phyloP scores from a whole-genome alignment of 2,329 filamentous ascomycete genomes.

The Botryotinia narcissicola region DNA sequence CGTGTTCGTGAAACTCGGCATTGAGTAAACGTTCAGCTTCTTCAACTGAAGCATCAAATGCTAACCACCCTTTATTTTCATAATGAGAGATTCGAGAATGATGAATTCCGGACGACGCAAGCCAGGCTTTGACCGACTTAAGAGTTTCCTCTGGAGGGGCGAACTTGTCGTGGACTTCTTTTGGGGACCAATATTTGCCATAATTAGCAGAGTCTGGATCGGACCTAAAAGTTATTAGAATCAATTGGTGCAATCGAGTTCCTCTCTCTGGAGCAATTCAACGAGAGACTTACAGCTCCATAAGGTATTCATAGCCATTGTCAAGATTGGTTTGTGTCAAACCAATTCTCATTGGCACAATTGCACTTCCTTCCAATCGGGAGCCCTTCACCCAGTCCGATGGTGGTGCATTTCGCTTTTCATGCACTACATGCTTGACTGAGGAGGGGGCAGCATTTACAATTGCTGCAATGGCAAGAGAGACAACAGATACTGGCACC shows the following conservation, averaged over 20 bases:
- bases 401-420: slow-evolving; percentile 24
- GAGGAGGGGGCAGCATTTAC: slow-evolving; percentile 22
- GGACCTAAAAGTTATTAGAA: slow-evolving; percentile 22
- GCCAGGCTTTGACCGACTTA: slow-evolving; percentile 39
- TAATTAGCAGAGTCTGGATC: slow-evolving; percentile 30
- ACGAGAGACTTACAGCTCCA: slow-evolving; percentile 37
- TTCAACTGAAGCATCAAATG: slow-evolving; percentile 39
- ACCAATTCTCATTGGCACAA: slow-evolving; percentile 46
- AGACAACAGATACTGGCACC: slow-evolving; percentile 10
- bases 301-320: slow-evolving; percentile 43
- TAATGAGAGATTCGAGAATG: slow-evolving; percentile 37
- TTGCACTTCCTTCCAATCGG: slow-evolving; percentile 26
- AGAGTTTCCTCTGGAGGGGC: slow-evolving; percentile 36
- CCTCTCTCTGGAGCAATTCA: too few species aligned
- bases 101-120: slow-evolving; percentile 38
- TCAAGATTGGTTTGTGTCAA: slow-evolving; percentile 46
- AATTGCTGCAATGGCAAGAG: slow-evolving; percentile 22
- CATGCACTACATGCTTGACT: slow-evolving; percentile 26
- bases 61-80: slow-evolving; percentile 39
- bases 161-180: slow-evolving; percentile 34
- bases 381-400: slow-evolving; percentile 28
- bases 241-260: neutral
- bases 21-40: slow-evolving; percentile 40
- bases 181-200: slow-evolving; percentile 26
- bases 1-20: slow-evolving; percentile 40